These are phyloP conservation scores for Cystobasidium slooffiae DNA, from an alignment of 1,284 basidiomycete genomes.

Conservation along the genomic window DNA sequence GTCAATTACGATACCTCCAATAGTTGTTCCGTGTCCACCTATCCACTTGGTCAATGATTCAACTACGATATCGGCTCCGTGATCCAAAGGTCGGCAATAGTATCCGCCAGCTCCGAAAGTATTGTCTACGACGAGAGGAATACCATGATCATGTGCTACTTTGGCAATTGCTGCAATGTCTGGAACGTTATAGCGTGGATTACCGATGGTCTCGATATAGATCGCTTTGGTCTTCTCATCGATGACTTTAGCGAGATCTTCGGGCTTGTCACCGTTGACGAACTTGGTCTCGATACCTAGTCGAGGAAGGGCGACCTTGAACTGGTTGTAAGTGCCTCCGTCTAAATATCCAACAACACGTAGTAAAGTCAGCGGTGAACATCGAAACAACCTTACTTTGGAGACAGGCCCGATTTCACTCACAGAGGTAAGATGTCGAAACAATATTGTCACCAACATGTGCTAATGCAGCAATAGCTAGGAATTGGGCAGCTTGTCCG, in stretches of 20 bases:
- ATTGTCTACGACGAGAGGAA: constrained; percentile 86
- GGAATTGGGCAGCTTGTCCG: constrained; percentile 80
- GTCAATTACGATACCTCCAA: constrained; percentile 81
- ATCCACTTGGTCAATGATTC: constrained; percentile 70
- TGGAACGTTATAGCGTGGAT: constrained; percentile 75
- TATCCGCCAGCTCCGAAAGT: constrained; percentile 81
- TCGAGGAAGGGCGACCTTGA: constrained; percentile 74
- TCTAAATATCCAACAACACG: constrained; percentile 28
- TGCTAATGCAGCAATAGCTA: constrained; percentile 64
- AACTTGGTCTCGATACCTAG: constrained; percentile 79
- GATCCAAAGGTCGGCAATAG: constrained; percentile 72
- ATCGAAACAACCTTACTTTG: not conserved
- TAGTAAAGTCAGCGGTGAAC: not conserved
- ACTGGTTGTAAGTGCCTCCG: constrained; percentile 78
- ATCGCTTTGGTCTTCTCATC: constrained; percentile 73
- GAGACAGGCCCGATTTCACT: constrained; percentile 52
- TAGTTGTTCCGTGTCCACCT: constrained; percentile 84
- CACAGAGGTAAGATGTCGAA: constrained; percentile 70
- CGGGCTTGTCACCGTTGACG: constrained; percentile 67
- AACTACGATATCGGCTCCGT: constrained; percentile 78
- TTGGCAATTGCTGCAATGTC: constrained; percentile 75
- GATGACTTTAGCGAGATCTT: constrained; percentile 72
- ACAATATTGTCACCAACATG: constrained; percentile 82
- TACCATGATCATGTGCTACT: constrained; percentile 72
- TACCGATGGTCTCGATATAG: constrained; percentile 77